phyloP scores from a whole-genome alignment of 805 yeast genomes.

The Teunomyces atbi region DNA sequence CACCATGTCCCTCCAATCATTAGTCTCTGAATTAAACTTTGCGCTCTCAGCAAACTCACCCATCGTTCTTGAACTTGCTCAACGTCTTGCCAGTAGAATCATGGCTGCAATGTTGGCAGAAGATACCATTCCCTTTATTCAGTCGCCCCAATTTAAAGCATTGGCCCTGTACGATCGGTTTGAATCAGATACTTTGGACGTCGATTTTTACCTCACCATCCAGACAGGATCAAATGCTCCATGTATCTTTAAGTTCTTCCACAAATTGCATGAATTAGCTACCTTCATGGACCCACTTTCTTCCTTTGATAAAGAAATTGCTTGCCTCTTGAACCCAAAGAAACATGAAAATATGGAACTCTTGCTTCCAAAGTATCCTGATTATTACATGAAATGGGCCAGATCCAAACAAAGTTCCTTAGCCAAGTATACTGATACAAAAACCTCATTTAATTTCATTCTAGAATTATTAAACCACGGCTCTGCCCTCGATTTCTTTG shows the following conservation, averaged over 20 bases:
- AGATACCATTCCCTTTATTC: not conserved
- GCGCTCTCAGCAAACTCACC: not conserved
- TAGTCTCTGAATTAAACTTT: not conserved
- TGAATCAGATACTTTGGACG: conserved; percentile 1
- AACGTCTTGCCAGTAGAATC: not conserved
- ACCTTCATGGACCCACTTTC: not conserved
- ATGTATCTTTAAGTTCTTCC: not conserved
- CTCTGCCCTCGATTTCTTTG: conserved; percentile 10
- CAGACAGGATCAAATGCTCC: not conserved
- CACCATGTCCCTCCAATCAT: not conserved
- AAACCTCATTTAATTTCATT: conserved; percentile 12
- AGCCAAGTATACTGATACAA: not conserved
- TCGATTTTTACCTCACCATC: not conserved
- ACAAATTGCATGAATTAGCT: not conserved
- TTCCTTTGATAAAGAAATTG: not conserved
- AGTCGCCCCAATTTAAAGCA: not conserved
- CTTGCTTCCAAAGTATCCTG: conserved; percentile 3
- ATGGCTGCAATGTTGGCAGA: not conserved
- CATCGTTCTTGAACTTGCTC: not conserved
- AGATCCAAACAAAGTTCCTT: not conserved
- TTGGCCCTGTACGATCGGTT: not conserved
- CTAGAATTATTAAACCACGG: conserved; percentile 25
- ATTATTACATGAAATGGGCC: not conserved
- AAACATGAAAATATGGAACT: not conserved
- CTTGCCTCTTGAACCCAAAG: not conserved